Evolutionary conservation across 805 yeast genomes (phyloP).

Genomic region (Tetrapisispora taiwanensis): DNA sequence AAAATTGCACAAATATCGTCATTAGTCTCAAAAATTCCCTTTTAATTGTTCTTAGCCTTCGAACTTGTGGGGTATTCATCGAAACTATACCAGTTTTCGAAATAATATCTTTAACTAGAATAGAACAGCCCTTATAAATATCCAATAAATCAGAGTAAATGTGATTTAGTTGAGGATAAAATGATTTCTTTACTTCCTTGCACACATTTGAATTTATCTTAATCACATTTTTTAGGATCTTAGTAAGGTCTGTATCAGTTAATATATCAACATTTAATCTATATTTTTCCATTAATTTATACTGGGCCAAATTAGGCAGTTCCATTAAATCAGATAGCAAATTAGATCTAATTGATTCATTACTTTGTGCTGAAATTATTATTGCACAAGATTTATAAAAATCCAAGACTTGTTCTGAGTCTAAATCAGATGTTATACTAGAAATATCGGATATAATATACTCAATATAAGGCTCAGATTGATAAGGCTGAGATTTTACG

Average conservation of each 20-base stretch:
- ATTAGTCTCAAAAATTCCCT: constrained; percentile 79
- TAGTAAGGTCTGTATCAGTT: constrained; percentile 66
- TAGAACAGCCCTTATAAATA: constrained; percentile 72
- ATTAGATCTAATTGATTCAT: constrained; percentile 51
- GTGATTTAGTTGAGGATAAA: constrained; percentile 68
- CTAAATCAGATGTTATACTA: constrained; percentile 75
- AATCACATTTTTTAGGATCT: constrained; percentile 78
- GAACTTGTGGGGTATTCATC: constrained; percentile 81
- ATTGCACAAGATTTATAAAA: constrained; percentile 94
- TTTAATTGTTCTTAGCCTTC: constrained; percentile 87
- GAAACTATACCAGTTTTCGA: constrained; percentile 69
- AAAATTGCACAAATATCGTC: constrained; percentile 74
- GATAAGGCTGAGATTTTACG: constrained; percentile 74
- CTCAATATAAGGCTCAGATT: constrained; percentile 76
- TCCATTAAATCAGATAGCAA: constrained; percentile 68
- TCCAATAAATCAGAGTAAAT: constrained; percentile 82
- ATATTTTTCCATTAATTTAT: constrained; percentile 68
- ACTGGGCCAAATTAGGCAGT: constrained; percentile 89
- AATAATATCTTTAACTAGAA: constrained; percentile 67
- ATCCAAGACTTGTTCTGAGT: constrained; percentile 90
- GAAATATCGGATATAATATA: constrained; percentile 74
- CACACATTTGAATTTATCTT: constrained; percentile 92
- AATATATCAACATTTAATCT: constrained; percentile 66
- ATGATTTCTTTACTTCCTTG: constrained; percentile 81
- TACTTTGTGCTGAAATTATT: constrained; percentile 74